Percentiles rank a stretch among this genome's conserved stretches.
Evolutionary conservation across 2,329 filamentous ascomycete species (phyloP).

Genomic region (Aureobasidium sp.): DNA sequence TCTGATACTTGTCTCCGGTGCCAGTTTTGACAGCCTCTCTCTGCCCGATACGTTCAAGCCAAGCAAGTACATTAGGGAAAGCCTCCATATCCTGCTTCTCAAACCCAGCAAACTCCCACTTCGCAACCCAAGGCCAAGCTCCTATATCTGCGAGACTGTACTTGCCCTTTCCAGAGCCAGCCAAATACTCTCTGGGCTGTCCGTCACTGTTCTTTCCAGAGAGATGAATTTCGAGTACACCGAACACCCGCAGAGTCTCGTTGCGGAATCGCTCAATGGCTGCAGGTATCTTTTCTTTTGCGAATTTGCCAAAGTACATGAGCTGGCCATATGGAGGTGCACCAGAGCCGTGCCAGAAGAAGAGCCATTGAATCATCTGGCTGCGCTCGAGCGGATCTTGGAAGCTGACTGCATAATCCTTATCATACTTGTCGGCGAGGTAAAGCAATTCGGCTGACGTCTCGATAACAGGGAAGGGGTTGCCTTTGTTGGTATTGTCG

Average conservation of each 20-base stretch:
- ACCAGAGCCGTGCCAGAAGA: conserved; percentile 44
- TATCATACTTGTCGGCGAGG: conserved; percentile 42
- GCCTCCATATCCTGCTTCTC: conserved; percentile 39
- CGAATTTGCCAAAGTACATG: conserved; percentile 37
- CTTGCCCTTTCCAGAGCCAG: conserved; percentile 46
- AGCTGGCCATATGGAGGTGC: conserved; percentile 37
- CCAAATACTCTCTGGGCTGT: conserved; percentile 40
- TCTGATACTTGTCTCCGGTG: conserved; percentile 30
- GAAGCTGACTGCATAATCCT: conserved; percentile 44
- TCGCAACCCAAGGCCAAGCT: conserved; percentile 43
- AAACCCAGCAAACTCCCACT: conserved; percentile 36
- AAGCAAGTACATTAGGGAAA: conserved; percentile 45
- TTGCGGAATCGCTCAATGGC: conserved; percentile 45
- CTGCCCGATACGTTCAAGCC: conserved; percentile 44
- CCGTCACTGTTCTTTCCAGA: conserved; percentile 43
- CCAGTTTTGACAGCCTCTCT: conserved; percentile 41
- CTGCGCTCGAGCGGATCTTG: conserved; percentile 42
- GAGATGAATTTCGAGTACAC: conserved; percentile 48
- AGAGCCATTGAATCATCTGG: conserved; percentile 44
- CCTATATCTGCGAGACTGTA: conserved; percentile 47
- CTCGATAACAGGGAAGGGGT: conserved; percentile 46
- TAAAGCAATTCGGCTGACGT: conserved; percentile 47
- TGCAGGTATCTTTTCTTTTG: conserved; percentile 37
- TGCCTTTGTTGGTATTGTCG: conserved; percentile 35
- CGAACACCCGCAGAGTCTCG: conserved; percentile 44